phyloP scores from a whole-genome alignment of 495 filamentous ascomycete genomes.

The Stereocaulon alpinum region DNA sequence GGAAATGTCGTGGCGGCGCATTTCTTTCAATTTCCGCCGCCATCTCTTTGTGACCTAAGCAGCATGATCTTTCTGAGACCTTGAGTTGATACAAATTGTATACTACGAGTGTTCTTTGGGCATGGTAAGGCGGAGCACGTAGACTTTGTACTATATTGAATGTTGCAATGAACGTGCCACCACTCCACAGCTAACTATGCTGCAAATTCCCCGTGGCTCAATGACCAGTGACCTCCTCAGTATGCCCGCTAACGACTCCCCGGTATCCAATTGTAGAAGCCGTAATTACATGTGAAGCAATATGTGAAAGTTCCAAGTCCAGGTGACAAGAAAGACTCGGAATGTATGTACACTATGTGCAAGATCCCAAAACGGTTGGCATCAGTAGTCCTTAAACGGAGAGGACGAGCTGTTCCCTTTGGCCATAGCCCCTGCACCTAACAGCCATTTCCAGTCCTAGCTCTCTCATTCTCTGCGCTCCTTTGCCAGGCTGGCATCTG shows the following conservation, averaged over 20 bases:
- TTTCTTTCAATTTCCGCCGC: too few relatives aligned
- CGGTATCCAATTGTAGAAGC: not conserved
- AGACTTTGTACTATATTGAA: not conserved
- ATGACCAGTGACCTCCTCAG: not conserved
- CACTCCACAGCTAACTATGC: slow-evolving; percentile 1
- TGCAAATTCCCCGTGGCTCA: not conserved
- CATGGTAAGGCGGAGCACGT: too few relatives aligned
- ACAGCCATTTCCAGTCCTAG: slow-evolving; percentile 79
- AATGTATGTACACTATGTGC: slow-evolving; percentile 9
- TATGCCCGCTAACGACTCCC: not conserved
- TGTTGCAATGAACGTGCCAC: not conserved
- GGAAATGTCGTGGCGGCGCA: not conserved
- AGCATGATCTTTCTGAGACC: too few relatives aligned
- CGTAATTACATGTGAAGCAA: slow-evolving; percentile 1
- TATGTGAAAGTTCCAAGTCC: slow-evolving; percentile 1
- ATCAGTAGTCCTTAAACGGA: slow-evolving; percentile 49
- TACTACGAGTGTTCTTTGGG: too few relatives aligned
- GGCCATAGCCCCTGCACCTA: slow-evolving; percentile 52
- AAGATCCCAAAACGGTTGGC: not conserved
- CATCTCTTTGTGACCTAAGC: too few relatives aligned
- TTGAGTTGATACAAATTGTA: too few relatives aligned
- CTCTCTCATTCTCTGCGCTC: slow-evolving; percentile 88
- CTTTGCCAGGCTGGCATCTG: slow-evolving; percentile 63
- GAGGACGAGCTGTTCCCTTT: slow-evolving; percentile 65
- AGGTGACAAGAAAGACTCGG: not conserved